Percentiles rank a stretch among this genome's conserved stretches.
Evolutionary conservation across 1,284 basidiomycete genomes (phyloP).

Genomic region (Porogramme epimiltina): DNA sequence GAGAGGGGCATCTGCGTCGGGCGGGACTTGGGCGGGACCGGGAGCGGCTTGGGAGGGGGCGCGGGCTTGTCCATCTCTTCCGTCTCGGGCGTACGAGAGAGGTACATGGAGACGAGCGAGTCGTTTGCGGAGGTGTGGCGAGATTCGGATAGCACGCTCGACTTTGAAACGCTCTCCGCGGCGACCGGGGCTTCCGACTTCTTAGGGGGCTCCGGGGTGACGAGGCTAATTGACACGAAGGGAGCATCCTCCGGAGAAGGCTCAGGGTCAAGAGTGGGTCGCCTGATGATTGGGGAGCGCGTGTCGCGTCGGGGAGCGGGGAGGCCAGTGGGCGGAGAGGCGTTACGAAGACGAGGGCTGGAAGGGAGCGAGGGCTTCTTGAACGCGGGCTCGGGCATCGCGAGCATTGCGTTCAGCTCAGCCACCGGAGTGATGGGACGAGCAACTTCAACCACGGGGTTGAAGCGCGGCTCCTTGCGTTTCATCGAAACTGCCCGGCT

Average conservation of each 20-base stretch:
- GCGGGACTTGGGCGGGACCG: conserved; percentile 7
- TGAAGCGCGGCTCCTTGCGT: conserved; percentile 14
- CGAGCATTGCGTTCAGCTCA: conserved; percentile 35
- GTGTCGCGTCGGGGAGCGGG: conserved; percentile 28
- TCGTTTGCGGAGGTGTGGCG: conserved; percentile 18
- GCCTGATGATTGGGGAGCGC: conserved; percentile 25
- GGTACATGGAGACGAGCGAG: conserved; percentile 36
- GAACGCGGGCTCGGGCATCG: conserved; percentile 25
- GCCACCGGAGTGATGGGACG: conserved; percentile 39
- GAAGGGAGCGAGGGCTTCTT: conserved; percentile 18
- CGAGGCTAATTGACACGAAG: conserved; percentile 26
- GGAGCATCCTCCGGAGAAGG: conserved; percentile 16
- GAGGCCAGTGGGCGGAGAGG: conserved; percentile 14
- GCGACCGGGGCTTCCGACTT: not conserved
- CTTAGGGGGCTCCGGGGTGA: conserved; percentile 20
- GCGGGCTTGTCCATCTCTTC: conserved; percentile 16
- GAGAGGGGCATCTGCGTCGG: conserved; percentile 17
- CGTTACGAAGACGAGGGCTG: conserved; percentile 10
- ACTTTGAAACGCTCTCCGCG: not conserved
- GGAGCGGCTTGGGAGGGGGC: conserved; percentile 10
- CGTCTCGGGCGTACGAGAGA: conserved; percentile 20
- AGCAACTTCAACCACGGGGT: conserved; percentile 23
- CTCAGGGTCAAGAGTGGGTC: conserved; percentile 15
- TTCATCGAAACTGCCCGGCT: conserved; percentile 17
- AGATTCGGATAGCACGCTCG: conserved; percentile 2